A percentile compares a stretch with the other conserved stretches of the same genome.
phyloP scores from a whole-genome alignment of 139 green algal species.

The Ettlia oleoabundans region DNA sequence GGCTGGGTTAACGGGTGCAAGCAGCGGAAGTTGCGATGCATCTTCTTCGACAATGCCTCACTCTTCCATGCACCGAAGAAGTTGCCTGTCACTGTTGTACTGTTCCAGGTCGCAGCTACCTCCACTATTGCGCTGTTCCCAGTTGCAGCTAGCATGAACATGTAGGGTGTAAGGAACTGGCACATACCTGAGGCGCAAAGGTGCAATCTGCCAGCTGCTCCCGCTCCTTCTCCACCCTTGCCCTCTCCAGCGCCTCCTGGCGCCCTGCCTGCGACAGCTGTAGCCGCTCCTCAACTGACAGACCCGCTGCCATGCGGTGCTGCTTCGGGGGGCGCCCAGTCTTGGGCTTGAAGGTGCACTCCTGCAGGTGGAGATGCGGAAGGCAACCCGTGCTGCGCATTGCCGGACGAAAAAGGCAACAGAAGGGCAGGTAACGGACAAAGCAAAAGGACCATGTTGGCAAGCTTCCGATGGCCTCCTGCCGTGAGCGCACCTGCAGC shows the following conservation, averaged over 20 bases:
- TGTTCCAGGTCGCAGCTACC: no score
- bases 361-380: constrained; percentile 3
- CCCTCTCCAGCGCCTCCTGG: constrained; percentile 36
- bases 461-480: background rate
- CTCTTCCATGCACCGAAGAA: background rate
- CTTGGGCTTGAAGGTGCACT: constrained; percentile 46
- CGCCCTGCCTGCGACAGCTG: constrained; percentile 14
- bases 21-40: no score
- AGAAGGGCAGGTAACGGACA: no score
- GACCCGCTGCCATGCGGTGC: background rate
- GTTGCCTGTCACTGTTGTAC: no score
- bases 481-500: constrained; percentile 13
- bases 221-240: constrained; percentile 25
- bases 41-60: no score
- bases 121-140: no score
- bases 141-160: no score
- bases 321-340: constrained; percentile 35
- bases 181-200: constrained; percentile 37
- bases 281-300: constrained; percentile 44
- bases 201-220: constrained; percentile 48
- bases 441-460: background rate
- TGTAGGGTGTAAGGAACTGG: background rate
- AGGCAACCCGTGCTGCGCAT: no score
- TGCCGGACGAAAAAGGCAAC: no score
- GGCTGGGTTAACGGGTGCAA: no score